Evolutionary conservation across 305 asterid genomes (phyloP).

Genomic region (Withania somnifera): DNA sequence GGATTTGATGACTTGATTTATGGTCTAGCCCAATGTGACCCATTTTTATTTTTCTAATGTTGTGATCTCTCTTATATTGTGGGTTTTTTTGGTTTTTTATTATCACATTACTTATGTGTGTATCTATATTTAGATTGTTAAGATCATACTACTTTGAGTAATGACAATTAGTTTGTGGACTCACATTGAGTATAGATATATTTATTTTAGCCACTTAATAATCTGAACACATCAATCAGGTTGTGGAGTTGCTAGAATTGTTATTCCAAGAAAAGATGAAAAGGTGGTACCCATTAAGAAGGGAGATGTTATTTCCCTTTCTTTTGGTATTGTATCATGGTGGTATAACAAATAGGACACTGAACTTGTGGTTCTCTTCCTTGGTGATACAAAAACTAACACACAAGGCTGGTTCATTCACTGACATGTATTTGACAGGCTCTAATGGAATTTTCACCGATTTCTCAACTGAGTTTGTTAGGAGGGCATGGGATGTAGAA

Average conservation of each 20-base stretch:
- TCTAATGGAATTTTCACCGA: constrained; percentile 69
- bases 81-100: neutral
- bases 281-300: constrained; percentile 59
- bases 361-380: constrained; percentile 57
- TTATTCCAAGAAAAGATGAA: constrained; percentile 69
- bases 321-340: constrained; percentile 76
- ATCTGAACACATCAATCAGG: constrained; percentile 21
- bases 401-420: constrained; percentile 54
- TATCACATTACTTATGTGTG: too few species aligned
- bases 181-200: neutral
- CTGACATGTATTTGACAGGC: constrained; percentile 59
- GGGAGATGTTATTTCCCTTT: constrained; percentile 72
- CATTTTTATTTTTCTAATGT: too few species aligned
- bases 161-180: too few species aligned
- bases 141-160: too few species aligned
- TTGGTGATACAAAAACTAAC: constrained; percentile 64
- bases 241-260: constrained; percentile 48
- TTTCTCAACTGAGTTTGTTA: constrained; percentile 65
- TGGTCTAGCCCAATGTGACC: too few species aligned
- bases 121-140: too few species aligned
- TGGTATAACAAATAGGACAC: constrained; percentile 57
- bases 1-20: neutral
- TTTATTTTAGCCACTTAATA: neutral
- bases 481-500: constrained; percentile 68
- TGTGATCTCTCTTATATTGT: neutral